These are phyloP conservation scores for Blumeria hordei DNA, from an alignment of 2,329 filamentous ascomycete genomes.

Conservation along the genomic window DNA sequence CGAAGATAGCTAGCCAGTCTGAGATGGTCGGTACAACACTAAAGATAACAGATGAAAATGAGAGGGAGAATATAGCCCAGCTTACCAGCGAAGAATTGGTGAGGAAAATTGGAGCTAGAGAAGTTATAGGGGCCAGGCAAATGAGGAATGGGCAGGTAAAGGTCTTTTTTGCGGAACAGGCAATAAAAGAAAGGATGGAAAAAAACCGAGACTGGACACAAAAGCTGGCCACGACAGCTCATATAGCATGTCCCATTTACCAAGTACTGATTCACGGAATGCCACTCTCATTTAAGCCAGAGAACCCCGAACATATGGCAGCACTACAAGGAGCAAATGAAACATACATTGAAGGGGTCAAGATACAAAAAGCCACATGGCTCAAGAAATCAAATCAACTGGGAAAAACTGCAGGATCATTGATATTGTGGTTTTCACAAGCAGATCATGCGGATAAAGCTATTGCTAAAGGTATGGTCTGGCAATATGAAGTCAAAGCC, in stretches of 20 bases:
- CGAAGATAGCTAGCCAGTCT: too few relatives aligned
- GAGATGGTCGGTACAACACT: too few relatives aligned
- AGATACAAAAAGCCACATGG: not conserved
- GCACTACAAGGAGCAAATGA: not conserved
- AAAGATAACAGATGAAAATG: not conserved
- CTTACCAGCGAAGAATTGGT: not conserved
- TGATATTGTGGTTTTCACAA: not conserved
- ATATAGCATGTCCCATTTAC: not conserved
- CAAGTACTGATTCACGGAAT: not conserved
- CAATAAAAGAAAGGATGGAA: not conserved
- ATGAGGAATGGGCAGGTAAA: not conserved
- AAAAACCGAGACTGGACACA: not conserved
- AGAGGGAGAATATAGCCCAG: too few relatives aligned
- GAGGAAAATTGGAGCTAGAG: not conserved
- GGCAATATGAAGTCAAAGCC: too few relatives aligned
- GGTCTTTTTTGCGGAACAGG: not conserved
- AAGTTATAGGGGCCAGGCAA: not conserved
- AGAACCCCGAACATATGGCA: not conserved
- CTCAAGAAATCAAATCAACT: not conserved
- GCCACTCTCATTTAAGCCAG: not conserved
- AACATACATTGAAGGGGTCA: not conserved
- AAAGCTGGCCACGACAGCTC: not conserved
- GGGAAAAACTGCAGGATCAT: not conserved
- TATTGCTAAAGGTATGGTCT: too few relatives aligned
- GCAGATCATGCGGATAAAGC: not conserved